A percentile compares a stretch with the other conserved stretches of the same genome.
Evolutionary conservation across 2,329 filamentous ascomycete genomes (phyloP).

Genomic region (Alternaria conjuncta): DNA sequence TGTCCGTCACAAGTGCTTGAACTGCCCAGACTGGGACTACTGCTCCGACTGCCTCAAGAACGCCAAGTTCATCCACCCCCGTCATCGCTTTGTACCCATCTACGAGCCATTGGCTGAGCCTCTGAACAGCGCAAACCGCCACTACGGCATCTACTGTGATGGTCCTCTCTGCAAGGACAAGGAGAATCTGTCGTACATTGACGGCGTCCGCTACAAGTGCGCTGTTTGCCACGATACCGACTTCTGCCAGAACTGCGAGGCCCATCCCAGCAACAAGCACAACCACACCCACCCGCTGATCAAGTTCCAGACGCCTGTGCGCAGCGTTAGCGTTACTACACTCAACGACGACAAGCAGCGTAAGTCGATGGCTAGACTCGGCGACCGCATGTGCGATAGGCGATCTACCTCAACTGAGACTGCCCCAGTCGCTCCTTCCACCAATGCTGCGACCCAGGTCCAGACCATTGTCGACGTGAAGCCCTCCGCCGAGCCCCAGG

Average conservation of each 20-base stretch:
- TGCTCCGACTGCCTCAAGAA: conserved; percentile 77
- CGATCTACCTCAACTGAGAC: conserved; percentile 62
- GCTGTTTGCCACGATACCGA: conserved; percentile 93
- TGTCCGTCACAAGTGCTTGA: conserved; percentile 93
- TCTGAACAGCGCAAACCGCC: conserved; percentile 60
- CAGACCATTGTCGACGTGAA: conserved; percentile 68
- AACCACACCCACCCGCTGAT: conserved; percentile 97
- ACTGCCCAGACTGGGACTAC: conserved; percentile 98
- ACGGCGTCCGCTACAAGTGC: conserved; percentile 93
- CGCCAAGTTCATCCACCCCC: conserved; percentile 73
- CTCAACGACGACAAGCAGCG: conserved; percentile 77
- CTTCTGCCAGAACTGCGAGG: conserved; percentile 94
- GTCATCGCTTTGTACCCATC: conserved; percentile 87
- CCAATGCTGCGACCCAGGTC: conserved; percentile 65
- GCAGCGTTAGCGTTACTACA: conserved; percentile 85
- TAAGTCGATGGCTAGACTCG: conserved; percentile 70
- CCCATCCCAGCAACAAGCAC: conserved; percentile 80
- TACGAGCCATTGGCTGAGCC: conserved; percentile 72
- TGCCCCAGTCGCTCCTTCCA: conserved; percentile 52
- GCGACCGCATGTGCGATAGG: conserved; percentile 62
- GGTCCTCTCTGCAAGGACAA: conserved; percentile 80
- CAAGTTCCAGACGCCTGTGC: conserved; percentile 94
- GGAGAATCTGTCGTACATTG: conserved; percentile 67
- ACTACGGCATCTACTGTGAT: conserved; percentile 92
- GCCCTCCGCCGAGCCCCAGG: conserved; percentile 59